Conservation (phyloP, 768 basidiomycete species). For the Leccinum boreale region DNA sequence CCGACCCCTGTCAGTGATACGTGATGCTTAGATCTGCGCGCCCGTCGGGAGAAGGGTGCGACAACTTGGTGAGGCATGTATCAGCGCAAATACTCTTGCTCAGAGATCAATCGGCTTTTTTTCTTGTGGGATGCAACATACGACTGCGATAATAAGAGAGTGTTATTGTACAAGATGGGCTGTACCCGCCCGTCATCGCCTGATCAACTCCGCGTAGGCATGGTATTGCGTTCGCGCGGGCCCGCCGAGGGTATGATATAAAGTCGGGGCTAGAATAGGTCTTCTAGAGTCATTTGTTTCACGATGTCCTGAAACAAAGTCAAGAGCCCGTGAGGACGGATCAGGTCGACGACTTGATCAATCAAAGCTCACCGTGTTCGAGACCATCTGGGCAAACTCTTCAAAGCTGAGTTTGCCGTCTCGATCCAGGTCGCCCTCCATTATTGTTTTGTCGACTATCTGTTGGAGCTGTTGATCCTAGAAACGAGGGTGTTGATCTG, state of each 20-base stretch:
- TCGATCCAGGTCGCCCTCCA: constrained; percentile 98
- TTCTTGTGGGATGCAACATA: constrained; percentile 13
- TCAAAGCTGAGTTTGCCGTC: constrained; percentile 98
- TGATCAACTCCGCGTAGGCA: constrained; percentile 7
- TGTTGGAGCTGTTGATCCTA: constrained; percentile 98
- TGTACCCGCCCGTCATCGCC: constrained; percentile 10
- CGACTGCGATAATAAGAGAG: constrained; percentile 16
- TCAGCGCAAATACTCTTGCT: neutral
- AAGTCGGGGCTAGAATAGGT: constrained; percentile 60
- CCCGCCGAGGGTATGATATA: constrained; percentile 20
- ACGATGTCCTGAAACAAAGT: constrained; percentile 75
- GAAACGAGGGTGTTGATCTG: neutral
- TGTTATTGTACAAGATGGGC: constrained; percentile 20
- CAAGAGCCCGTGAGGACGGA: constrained; percentile 5
- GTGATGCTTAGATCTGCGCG: neutral
- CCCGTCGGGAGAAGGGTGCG: neutral
- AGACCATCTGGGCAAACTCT: constrained; percentile 95
- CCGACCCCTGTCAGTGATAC: neutral
- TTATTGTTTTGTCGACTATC: constrained; percentile 99
- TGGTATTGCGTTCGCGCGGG: constrained; percentile 19
- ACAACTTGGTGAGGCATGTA: neutral
- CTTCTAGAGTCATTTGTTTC: constrained; percentile 98
- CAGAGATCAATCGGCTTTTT: neutral
- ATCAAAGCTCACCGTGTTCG: constrained; percentile 71
- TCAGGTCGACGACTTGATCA: neutral